phyloP scores from a whole-genome alignment of 768 basidiomycete species.

The Myochromella boudieri region DNA sequence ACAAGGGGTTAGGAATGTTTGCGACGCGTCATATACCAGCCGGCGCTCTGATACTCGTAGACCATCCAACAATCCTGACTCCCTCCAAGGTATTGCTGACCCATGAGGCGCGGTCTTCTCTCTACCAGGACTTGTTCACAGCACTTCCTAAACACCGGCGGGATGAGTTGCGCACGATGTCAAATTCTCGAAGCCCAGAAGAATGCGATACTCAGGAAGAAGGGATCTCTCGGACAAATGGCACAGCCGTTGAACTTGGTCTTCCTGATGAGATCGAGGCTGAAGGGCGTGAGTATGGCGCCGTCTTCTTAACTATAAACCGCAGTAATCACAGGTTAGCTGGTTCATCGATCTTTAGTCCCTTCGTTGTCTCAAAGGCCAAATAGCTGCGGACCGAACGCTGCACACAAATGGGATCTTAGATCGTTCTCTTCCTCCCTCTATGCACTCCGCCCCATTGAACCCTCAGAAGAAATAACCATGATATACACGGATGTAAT shows the following conservation, averaged over 20 bases:
- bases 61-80: conserved; percentile 25
- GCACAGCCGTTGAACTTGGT: conserved; percentile 32
- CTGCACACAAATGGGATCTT: conserved; percentile 41
- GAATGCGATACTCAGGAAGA: conserved; percentile 36
- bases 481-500: conserved; percentile 44
- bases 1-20: conserved; percentile 30
- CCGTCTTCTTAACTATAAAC: conserved; percentile 39
- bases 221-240: conserved; percentile 46
- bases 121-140: conserved; percentile 22
- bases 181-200: conserved; percentile 22
- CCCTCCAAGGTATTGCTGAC: conserved; percentile 18
- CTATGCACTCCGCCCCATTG: conserved; percentile 39
- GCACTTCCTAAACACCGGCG: conserved; percentile 18
- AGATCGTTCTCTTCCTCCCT: conserved; percentile 36
- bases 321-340: conserved; percentile 44
- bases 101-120: conserved; percentile 14
- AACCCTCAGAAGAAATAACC: conserved; percentile 41
- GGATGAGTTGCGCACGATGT: conserved; percentile 21
- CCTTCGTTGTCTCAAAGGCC: neutral
- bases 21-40: conserved; percentile 22
- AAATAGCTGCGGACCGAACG: conserved; percentile 44
- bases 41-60: conserved; percentile 24
- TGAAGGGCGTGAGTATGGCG: conserved; percentile 36
- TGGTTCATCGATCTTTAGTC: neutral
- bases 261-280: conserved; percentile 22